phyloP scores from a whole-genome alignment of 2,329 filamentous ascomycete species.

The Xylariales sp. region DNA sequence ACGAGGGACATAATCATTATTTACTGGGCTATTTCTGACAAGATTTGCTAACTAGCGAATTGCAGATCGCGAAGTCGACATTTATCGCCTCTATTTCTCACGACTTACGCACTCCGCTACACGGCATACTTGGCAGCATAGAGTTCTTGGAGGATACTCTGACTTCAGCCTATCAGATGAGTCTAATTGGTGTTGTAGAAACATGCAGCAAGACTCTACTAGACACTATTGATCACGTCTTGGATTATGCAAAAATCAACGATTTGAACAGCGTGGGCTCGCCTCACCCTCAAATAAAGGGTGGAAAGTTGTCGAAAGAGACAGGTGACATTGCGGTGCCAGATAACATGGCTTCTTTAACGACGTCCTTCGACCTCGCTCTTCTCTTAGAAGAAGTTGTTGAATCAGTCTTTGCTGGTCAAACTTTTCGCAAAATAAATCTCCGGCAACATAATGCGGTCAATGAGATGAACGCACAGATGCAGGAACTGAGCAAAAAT shows the following conservation, averaged over 20 bases:
- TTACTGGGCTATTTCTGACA: too few species aligned
- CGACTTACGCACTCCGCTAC: conserved; percentile 56
- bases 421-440: conserved; percentile 25
- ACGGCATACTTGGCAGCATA: conserved; percentile 51
- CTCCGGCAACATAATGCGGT: not conserved
- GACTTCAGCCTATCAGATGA: conserved; percentile 40
- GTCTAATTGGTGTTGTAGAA: conserved; percentile 45
- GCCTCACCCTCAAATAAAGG: not conserved
- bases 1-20: too few species aligned
- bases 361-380: conserved; percentile 30
- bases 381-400: conserved; percentile 40
- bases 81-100: conserved; percentile 57
- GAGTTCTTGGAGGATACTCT: conserved; percentile 50
- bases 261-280: conserved; percentile 9
- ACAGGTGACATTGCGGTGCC: not conserved
- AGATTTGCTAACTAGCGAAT: too few species aligned
- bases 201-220: conserved; percentile 46
- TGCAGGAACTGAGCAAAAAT: conserved; percentile 16
- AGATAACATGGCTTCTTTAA: conserved; percentile 17
- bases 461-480: conserved; percentile 41
- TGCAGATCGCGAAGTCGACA: too few species aligned
- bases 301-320: conserved; percentile 9
- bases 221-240: conserved; percentile 49
- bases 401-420: conserved; percentile 42
- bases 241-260: conserved; percentile 53